Base-by-base conservation (phyloP, 805 yeast species). In the Wickerhamomyces rabaulensis region DNA sequence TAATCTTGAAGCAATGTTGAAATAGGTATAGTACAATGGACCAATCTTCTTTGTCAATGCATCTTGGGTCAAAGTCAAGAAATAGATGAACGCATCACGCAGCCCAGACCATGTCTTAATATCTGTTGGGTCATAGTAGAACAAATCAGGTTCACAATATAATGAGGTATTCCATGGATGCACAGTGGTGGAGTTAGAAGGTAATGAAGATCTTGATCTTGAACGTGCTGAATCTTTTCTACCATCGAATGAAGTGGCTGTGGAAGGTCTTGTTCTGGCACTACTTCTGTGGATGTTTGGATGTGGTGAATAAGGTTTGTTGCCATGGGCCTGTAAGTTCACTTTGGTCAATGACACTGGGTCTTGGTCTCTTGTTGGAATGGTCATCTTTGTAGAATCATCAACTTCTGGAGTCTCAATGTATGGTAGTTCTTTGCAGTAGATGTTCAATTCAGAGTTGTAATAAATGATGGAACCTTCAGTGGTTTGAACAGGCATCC, bases 401-500 rank as follows among this genome's bases (percentile, higher is more conserved):
- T 67, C 69, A 9, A 70, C 49, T 40, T 66, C 65, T 6, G 74
- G 71, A 37, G 58, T 54, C 20, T 66, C 63, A 15, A 76, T 61
- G 44, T 79, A 63, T 0, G 94, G 92, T 35, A 82, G 56, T 13
- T 77, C 74, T 37, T 73, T 71, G 52, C 88, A 78, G 53, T 76
- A 79, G 1, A 83, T 67, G 53, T 82, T 76, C 44, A 86, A 64
- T 29, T 78, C 78, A 27, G 79, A 75, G 55, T 82, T 80, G 62
- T 78, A 81, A 63, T 73, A 86, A 8, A 83, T 65, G 15, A 81
- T 61, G 43, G 75, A 75, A 19, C 80, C 84, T 43, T 71, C 74
- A 12, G 71, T 68, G 1, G 84, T 75, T n/a, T 76, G 65, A 41
- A 76, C 73, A 0, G 89, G 85, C 0, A 81, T 62, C 91, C 92